Evolutionary conservation across 2,329 filamentous ascomycete species (phyloP).

Genomic region (Claviceps pusilla): DNA sequence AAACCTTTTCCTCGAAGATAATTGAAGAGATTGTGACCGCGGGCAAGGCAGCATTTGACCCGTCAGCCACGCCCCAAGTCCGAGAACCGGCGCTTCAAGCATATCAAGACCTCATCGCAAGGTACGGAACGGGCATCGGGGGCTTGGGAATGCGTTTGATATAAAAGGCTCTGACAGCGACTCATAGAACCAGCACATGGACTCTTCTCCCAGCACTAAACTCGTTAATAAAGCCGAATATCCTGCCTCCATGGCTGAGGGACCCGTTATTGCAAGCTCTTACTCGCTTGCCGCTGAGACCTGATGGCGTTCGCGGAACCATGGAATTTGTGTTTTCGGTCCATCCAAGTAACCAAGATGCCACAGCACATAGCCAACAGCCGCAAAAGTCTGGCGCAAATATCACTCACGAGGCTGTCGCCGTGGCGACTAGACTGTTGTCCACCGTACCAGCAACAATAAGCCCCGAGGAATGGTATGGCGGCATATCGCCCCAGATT

Average conservation of each 20-base stretch:
- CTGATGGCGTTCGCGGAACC: slow-evolving; percentile 49
- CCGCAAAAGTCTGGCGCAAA: slow-evolving; percentile 43
- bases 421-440: slow-evolving; percentile 46
- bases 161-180: neutral
- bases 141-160: neutral
- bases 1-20: slow-evolving; percentile 15
- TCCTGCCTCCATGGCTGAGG: slow-evolving; percentile 45
- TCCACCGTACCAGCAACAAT: slow-evolving; percentile 43
- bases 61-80: slow-evolving; percentile 19
- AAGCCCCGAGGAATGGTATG: slow-evolving; percentile 43
- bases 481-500: slow-evolving; percentile 45
- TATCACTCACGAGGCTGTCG: slow-evolving; percentile 54
- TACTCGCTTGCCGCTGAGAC: slow-evolving; percentile 44
- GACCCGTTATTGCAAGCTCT: slow-evolving; percentile 40
- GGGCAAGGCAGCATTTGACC: slow-evolving; percentile 35
- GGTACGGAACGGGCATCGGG: slow-evolving; percentile 29
- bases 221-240: slow-evolving; percentile 45
- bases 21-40: slow-evolving; percentile 22
- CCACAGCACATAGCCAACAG: slow-evolving; percentile 23
- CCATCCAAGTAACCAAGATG: slow-evolving; percentile 38
- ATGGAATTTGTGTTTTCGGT: slow-evolving; percentile 59
- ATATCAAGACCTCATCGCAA: slow-evolving; percentile 33
- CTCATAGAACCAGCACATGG: slow-evolving; percentile 25
- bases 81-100: slow-evolving; percentile 22
- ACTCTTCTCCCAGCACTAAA: slow-evolving; percentile 47